Base-by-base conservation (phyloP, 139 green algal species). In the Bryopsis sp. region DNA sequence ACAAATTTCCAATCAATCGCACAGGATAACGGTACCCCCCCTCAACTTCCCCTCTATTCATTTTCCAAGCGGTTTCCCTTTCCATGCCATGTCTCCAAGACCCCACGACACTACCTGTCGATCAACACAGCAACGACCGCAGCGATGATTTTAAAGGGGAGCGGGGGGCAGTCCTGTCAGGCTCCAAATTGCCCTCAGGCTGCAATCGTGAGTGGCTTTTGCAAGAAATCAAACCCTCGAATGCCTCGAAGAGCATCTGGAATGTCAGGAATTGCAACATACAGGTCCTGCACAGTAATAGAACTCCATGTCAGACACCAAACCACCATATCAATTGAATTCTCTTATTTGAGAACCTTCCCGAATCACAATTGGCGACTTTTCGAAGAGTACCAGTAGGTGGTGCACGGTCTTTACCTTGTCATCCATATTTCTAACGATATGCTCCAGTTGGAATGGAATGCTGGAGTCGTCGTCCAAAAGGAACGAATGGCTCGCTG, bases 401-500 rank as follows among this genome's bases (percentile, higher is more conserved):
- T 6, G 19, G 19, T 5, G 6, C 11, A 47, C 5, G 15, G 54
- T 47, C 8, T 31, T 15, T 47, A 67, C 59, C 19, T 67, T 67
- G 19, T 67, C 59, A 11, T 67, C 59, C 59, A 67, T 67, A 31
- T 69, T 81, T 3, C 58, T 58, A 8, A 79, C 64, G 19, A 89
- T 75, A 35, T 89, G 80, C 2, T 76, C 61, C 29, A 80, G 76
- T 22, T 68, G 46, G 74, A 96, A 96, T 15, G 90, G 90, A 68
- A 95, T 84, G 70, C 84, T 88, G 8, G 84, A 92, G 80, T 99
- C 94, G 67, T 99, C 94, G 67, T 99, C 94, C 64, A 99, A 82
- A 62, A 99, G 81, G 89, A 99, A 99, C n/a, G 82, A 92, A 81
- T 97, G 89, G 6, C 47, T 85, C 70, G 80, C 81, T 33, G 73